Conservation (phyloP, 1,284 basidiomycete genomes). For the Chiua sp. region DNA sequence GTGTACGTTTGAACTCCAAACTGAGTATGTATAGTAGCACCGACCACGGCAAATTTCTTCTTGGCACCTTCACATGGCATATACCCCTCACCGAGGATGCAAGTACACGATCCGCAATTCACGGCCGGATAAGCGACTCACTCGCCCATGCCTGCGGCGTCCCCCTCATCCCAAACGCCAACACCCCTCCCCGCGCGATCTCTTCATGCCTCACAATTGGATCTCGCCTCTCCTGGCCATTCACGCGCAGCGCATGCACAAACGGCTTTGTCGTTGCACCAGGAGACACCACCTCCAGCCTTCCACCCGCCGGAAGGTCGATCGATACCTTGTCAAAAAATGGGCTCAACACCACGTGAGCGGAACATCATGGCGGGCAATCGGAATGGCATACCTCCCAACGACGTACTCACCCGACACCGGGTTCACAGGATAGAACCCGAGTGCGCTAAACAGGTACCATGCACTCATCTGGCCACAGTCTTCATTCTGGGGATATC, state of each 20-base stretch:
- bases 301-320: slow-evolving; percentile 51
- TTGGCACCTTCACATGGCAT: no score
- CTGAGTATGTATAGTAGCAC: no score
- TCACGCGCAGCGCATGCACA: slow-evolving; percentile 60
- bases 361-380: no score
- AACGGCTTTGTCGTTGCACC: slow-evolving; percentile 64
- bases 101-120: neutral
- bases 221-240: slow-evolving; percentile 46
- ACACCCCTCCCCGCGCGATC: slow-evolving; percentile 58
- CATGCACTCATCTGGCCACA: slow-evolving; percentile 91
- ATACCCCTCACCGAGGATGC: no score
- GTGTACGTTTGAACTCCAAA: no score
- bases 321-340: slow-evolving; percentile 70
- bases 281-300: slow-evolving; percentile 54
- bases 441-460: slow-evolving; percentile 84
- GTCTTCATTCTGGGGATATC: slow-evolving; percentile 72
- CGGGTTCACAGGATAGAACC: slow-evolving; percentile 88
- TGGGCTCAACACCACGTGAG: slow-evolving; percentile 24
- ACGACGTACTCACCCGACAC: slow-evolving; percentile 76
- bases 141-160: slow-evolving; percentile 48
- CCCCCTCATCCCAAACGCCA: slow-evolving; percentile 72
- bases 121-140: slow-evolving; percentile 6
- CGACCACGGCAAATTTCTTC: no score
- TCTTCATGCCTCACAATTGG: slow-evolving; percentile 64
- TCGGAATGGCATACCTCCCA: slow-evolving; percentile 59